Evolutionary conservation across 306 rosid genomes (phyloP).

Genomic region (Acacia acuminata): DNA sequence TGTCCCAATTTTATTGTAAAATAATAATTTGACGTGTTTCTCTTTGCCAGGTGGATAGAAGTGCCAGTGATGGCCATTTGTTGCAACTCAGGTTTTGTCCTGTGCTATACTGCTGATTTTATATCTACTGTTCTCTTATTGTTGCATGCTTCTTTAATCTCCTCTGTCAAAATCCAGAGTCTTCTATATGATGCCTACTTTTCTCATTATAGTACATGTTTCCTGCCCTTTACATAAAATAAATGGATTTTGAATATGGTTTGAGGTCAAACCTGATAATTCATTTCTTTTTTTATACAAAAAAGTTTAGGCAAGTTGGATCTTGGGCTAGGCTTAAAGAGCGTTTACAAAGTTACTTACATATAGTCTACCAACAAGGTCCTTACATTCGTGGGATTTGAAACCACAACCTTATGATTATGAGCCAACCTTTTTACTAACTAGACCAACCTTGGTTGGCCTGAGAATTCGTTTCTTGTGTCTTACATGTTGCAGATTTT

Average conservation of each 20-base stretch:
- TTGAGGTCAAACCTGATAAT: constrained; percentile 11
- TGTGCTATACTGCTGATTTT: constrained; percentile 2
- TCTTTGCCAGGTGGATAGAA: constrained; percentile 62
- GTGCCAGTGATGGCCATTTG: constrained; percentile 78
- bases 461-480: not conserved
- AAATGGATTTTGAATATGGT: not conserved
- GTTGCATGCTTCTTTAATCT: constrained; percentile 11
- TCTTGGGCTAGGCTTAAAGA: too few relatives aligned
- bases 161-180: not conserved
- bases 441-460: too few relatives aligned
- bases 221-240: not conserved
- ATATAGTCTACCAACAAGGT: too few relatives aligned
- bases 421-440: too few relatives aligned
- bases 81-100: constrained; percentile 85
- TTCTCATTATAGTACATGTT: not conserved
- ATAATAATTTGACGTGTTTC: constrained; percentile 25
- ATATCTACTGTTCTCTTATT: constrained; percentile 16
- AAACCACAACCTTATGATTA: too few relatives aligned
- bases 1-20: constrained; percentile 17
- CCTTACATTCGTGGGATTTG: too few relatives aligned
- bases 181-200: not conserved
- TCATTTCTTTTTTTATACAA: not conserved
- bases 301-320: too few relatives aligned
- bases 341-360: too few relatives aligned
- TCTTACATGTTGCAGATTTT: constrained; percentile 15